A percentile compares a stretch with the other conserved stretches of the same genome.
These are phyloP conservation scores for Sporothrix variecibatus DNA, from an alignment of 2,329 filamentous ascomycete species.

Conservation along the genomic window DNA sequence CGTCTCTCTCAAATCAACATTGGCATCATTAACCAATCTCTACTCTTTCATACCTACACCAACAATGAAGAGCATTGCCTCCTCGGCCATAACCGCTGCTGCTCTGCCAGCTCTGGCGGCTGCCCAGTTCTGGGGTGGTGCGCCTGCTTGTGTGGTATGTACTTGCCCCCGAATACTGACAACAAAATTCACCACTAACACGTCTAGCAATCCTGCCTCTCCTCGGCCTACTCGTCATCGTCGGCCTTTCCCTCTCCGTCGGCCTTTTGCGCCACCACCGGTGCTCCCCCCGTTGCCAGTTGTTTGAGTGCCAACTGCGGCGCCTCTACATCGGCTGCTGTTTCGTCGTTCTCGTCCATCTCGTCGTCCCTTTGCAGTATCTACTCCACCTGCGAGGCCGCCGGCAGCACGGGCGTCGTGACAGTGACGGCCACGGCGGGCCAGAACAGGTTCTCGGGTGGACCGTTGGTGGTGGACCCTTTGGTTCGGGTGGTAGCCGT, in stretches of 20 bases:
- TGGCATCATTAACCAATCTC: neutral
- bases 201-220: conserved; percentile 46
- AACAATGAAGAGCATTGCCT: conserved; percentile 38
- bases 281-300: conserved; percentile 33
- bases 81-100: conserved; percentile 35
- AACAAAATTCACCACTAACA: neutral
- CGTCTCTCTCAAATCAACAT: neutral
- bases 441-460: conserved; percentile 24
- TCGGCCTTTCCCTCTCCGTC: conserved; percentile 39
- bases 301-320: conserved; percentile 38
- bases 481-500: neutral
- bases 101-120: conserved; percentile 36
- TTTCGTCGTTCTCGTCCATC: conserved; percentile 39
- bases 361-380: conserved; percentile 46
- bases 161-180: neutral
- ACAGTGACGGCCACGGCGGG: conserved; percentile 42
- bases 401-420: conserved; percentile 43
- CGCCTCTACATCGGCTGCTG: conserved; percentile 36
- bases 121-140: conserved; percentile 44
- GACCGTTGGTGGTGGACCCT: conserved; percentile 15
- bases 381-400: conserved; percentile 44
- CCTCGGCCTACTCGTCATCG: conserved; percentile 40
- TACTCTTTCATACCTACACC: no score
- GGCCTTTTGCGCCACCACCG: conserved; percentile 36
- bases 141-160: conserved; percentile 48